phyloP scores from a whole-genome alignment of 1,284 basidiomycete genomes.

The Ganoderma boninense region DNA sequence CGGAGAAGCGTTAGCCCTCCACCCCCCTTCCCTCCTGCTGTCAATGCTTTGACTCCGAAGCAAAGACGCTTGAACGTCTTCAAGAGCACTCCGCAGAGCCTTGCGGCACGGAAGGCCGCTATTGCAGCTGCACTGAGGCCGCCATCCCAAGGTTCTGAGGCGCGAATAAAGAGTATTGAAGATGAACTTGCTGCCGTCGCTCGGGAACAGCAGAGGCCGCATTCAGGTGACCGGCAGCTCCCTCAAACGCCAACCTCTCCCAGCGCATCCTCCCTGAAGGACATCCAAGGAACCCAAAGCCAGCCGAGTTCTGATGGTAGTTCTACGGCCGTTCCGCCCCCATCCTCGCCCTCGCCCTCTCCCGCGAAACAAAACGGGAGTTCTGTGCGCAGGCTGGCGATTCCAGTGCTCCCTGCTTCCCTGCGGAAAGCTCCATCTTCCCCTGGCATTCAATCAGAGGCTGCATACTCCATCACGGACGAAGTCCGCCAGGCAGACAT shows the following conservation, averaged over 20 bases:
- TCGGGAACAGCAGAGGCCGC: slow-evolving; percentile 13
- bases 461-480: slow-evolving; percentile 25
- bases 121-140: slow-evolving; percentile 16
- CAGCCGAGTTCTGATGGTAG: slow-evolving; percentile 23
- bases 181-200: slow-evolving; percentile 25
- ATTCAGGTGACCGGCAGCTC: slow-evolving; percentile 5
- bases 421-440: not conserved
- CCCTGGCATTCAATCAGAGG: slow-evolving; percentile 21
- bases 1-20: slow-evolving; percentile 21
- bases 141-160: slow-evolving; percentile 9
- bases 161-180: slow-evolving; percentile 26
- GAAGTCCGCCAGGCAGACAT: slow-evolving; percentile 25
- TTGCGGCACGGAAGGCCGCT: slow-evolving; percentile 13
- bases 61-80: slow-evolving; percentile 17
- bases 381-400: slow-evolving; percentile 1
- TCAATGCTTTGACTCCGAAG: slow-evolving; percentile 8
- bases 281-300: slow-evolving; percentile 8
- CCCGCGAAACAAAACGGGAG: slow-evolving; percentile 22
- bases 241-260: slow-evolving; percentile 17
- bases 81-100: slow-evolving; percentile 15
- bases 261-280: slow-evolving; percentile 10
- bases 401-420: not conserved
- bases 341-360: slow-evolving; percentile 16
- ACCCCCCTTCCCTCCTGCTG: not conserved
- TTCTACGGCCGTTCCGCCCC: slow-evolving; percentile 4